A percentile compares a stretch with the other conserved stretches of the same genome.
Evolutionary conservation across 352 stramenopile genomes (phyloP).

Genomic region (Nothophytophthora sp.): DNA sequence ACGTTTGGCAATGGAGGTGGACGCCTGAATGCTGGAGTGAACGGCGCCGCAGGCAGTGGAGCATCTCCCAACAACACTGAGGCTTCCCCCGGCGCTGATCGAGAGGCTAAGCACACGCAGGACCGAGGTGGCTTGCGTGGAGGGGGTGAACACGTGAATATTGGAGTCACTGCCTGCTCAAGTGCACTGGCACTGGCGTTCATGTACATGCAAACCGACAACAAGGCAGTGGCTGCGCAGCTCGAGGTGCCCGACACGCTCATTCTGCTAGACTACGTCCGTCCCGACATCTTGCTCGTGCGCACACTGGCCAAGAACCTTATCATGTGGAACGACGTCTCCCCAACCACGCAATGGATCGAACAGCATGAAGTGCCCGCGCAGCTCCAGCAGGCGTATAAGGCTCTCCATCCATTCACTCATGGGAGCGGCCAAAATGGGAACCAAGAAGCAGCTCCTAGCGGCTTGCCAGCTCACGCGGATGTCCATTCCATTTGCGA

Average conservation of each 20-base stretch:
- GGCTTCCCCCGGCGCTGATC: conserved; percentile 37
- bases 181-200: conserved; percentile 94
- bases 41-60: conserved; percentile 13
- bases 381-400: conserved; percentile 60
- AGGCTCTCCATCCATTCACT: conserved; percentile 13
- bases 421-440: conserved; percentile 1
- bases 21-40: conserved; percentile 13
- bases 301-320: conserved; percentile 94
- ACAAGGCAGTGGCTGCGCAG: conserved; percentile 80
- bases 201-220: conserved; percentile 96
- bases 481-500: conserved; percentile 93
- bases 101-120: conserved; percentile 57
- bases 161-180: conserved; percentile 93
- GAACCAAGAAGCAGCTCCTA: conserved; percentile 7
- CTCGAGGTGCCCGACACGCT: conserved; percentile 94
- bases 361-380: conserved; percentile 62
- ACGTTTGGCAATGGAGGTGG: conserved; percentile 41
- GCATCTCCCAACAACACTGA: conserved; percentile 22
- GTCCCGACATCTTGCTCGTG: conserved; percentile 95
- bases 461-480: conserved; percentile 25
- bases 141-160: conserved; percentile 92
- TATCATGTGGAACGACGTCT: conserved; percentile 95
- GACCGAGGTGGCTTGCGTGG: conserved; percentile 27
- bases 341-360: conserved; percentile 91
- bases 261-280: conserved; percentile 95